These are phyloP conservation scores for Talaromyces sp. DNA, from an alignment of 2,329 filamentous ascomycete species.

Conservation along the genomic window DNA sequence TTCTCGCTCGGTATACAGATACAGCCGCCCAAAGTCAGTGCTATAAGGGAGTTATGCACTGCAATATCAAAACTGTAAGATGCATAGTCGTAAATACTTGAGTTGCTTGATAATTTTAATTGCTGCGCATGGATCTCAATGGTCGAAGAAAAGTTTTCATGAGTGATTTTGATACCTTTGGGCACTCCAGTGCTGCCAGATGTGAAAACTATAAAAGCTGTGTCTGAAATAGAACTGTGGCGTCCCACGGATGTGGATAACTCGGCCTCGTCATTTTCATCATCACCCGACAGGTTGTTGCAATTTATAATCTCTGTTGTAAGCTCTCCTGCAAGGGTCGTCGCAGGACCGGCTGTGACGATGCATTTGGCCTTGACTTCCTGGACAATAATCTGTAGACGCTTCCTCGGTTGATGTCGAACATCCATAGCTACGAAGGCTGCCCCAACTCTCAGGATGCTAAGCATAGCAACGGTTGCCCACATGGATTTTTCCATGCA, in stretches of 20 bases:
- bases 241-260: background rate
- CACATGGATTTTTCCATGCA: background rate
- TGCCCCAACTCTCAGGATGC: constrained; percentile 21
- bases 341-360: background rate
- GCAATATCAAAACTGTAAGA: constrained; percentile 11
- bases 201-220: constrained; percentile 14
- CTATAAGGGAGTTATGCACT: background rate
- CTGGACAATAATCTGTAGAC: background rate
- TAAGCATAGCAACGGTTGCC: background rate
- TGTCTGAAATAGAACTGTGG: background rate
- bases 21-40: background rate
- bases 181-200: constrained; percentile 15
- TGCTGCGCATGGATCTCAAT: constrained; percentile 52
- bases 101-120: constrained; percentile 27
- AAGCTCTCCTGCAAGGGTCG: background rate
- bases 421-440: constrained; percentile 36
- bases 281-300: background rate
- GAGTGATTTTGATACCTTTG: constrained; percentile 9
- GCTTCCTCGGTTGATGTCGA: background rate
- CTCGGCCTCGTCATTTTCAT: background rate
- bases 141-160: constrained; percentile 37
- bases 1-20: background rate
- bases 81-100: background rate
- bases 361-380: background rate
- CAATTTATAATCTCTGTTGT: background rate